These are phyloP conservation scores for Ricinus communis DNA, from an alignment of 345 rosid genomes.

Conservation along the genomic window DNA sequence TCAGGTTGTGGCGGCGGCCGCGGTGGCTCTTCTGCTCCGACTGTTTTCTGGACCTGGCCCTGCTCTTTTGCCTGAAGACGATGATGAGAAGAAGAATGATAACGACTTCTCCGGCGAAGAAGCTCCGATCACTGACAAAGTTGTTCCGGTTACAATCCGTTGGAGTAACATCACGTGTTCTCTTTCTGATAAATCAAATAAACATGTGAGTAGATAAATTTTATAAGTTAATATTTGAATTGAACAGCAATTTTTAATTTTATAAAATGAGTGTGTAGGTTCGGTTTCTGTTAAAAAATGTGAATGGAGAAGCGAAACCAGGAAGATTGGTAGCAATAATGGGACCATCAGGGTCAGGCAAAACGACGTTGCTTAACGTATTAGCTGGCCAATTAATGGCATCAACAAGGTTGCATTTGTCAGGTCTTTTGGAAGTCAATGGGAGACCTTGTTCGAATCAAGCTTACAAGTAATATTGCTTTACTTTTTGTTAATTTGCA, in stretches of 20 bases:
- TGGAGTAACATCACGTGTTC: constrained; percentile 89
- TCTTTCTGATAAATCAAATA: constrained; percentile 68
- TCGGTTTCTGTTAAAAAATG: constrained; percentile 77
- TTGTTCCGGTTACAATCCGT: constrained; percentile 71
- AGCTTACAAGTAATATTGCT: constrained; percentile 64
- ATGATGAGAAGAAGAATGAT: constrained; percentile 32
- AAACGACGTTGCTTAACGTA: constrained; percentile 89
- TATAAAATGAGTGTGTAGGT: no score
- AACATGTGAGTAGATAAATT: constrained; percentile 51
- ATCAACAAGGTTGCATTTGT: constrained; percentile 65
- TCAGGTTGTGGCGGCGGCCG: constrained; percentile 65
- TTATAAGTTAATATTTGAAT: background rate
- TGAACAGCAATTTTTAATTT: background rate
- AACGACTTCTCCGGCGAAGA: constrained; percentile 16
- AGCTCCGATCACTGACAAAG: constrained; percentile 40
- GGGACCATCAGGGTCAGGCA: constrained; percentile 99
- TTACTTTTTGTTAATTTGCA: constrained; percentile 1
- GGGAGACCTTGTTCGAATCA: constrained; percentile 61
- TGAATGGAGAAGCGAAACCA: constrained; percentile 91
- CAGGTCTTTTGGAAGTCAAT: constrained; percentile 91
- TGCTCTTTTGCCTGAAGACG: constrained; percentile 55
- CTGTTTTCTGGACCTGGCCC: constrained; percentile 82
- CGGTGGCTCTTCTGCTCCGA: constrained; percentile 74
- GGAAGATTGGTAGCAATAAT: constrained; percentile 89
- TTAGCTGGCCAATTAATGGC: constrained; percentile 77